Conservation (phyloP, 73 alveolate genomes). For the Paramecium biaurelia region DNA sequence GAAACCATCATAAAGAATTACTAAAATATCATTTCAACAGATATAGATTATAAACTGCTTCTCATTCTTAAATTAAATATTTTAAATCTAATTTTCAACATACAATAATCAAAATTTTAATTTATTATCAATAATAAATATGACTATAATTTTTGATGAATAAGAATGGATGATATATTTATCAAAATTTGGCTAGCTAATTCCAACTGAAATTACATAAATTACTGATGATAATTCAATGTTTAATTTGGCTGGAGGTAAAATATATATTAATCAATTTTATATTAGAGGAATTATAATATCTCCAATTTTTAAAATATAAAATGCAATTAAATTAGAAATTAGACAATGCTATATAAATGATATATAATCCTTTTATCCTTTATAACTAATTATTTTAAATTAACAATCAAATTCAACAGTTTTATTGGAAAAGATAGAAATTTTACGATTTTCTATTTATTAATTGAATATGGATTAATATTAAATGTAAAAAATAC, state of each 20-base stretch:
- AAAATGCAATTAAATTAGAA: neutral
- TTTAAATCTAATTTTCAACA: neutral
- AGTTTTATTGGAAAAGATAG: neutral
- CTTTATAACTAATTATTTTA: neutral
- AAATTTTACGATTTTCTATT: neutral
- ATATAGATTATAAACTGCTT: neutral
- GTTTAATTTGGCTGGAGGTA: neutral
- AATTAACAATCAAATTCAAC: neutral
- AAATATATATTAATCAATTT: neutral
- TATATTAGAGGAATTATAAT: neutral
- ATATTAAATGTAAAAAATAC: neutral
- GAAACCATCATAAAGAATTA: neutral
- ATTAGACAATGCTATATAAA: neutral
- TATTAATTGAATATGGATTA: neutral
- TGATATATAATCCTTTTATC: neutral
- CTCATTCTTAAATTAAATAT: neutral
- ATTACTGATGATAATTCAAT: neutral
- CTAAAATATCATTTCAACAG: neutral
- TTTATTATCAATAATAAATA: neutral
- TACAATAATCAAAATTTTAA: neutral
- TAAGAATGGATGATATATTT: neutral
- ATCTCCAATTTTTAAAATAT: neutral
- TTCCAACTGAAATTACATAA: neutral
- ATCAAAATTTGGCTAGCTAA: neutral
- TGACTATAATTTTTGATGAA: neutral